Base-by-base conservation (phyloP, 2,329 filamentous ascomycete genomes). In the Diaporthe destruens region DNA sequence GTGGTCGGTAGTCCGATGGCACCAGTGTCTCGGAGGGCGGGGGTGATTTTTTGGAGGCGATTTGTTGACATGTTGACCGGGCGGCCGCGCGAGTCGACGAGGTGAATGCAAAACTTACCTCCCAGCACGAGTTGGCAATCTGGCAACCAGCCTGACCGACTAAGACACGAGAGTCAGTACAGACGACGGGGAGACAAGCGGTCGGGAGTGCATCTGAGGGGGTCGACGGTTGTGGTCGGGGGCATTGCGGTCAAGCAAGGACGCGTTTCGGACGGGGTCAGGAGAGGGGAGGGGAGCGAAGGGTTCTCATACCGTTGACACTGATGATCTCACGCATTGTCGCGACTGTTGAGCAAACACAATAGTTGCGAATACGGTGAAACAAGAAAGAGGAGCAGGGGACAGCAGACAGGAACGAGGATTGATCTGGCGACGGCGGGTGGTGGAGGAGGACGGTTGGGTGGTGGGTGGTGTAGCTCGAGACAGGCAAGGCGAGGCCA, bases 61-160 rank as follows among this genome's bases (percentile, higher is more conserved):
- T 72, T 74, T 72, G 70, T 75, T 74, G 72, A 74, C 63, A 61
- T 69, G 71, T 66, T 74, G 71, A 70, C 65, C 44, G 54, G 72
- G 56, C 70, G 71, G 72, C 72, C 14, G 66, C 65, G 72, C 72
- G 72, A 54, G 44, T 56, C 49, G 61, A 61, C 63, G 29, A 71
- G 49, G 70, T 39, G 34, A 23, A 49, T 57, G 59, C 73, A 74
- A 80, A 82, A 89, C 94, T 89, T 88, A 99, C 96, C 95, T 99
- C 96, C 96, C 96, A 99, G 92, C 96, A 98, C 81, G 96, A 96
- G 90, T 99, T 99, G 88, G 96, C 96, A 84, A 99, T 99, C 86
- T 99, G 96, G 92, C 96, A 98, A 93, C 96, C 96, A 85, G 96
- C 96, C 91, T 99, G 96, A 87, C 96, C 96, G 90, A 99, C 96